Percentiles rank a stretch among this genome's conserved stretches.
These are phyloP conservation scores for Glaciozyma antarctica DNA, from an alignment of 768 basidiomycete species.

Conservation along the genomic window DNA sequence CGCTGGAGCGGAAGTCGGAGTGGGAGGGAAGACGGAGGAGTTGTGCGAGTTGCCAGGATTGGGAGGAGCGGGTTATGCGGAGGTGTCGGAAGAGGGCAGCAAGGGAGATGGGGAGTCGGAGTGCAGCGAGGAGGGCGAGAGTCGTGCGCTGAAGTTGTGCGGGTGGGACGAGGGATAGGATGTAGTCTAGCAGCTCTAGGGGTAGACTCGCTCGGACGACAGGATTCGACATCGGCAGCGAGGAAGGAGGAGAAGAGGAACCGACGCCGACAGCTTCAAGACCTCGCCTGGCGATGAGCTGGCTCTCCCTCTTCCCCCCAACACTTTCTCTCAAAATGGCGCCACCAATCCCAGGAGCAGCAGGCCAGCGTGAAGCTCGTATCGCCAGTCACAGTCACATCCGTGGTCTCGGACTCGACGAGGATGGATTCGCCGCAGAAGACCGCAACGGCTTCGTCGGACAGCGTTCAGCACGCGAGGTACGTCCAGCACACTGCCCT, in stretches of 20 bases:
- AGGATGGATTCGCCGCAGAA: conserved; percentile 65
- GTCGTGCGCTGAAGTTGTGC: conserved; percentile 48
- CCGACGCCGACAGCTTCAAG: no score
- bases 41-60: conserved; percentile 50
- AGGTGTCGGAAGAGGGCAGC: conserved; percentile 55
- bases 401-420: conserved; percentile 80
- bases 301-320: neutral
- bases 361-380: neutral
- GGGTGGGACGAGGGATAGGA: conserved; percentile 50
- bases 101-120: conserved; percentile 54
- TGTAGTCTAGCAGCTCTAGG: conserved; percentile 55
- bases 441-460: conserved; percentile 83
- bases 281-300: no score
- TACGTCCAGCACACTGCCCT: conserved; percentile 35
- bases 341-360: neutral
- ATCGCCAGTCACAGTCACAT: conserved; percentile 89
- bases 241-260: no score
- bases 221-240: no score
- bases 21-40: no score
- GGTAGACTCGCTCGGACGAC: conserved; percentile 43
- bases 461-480: conserved; percentile 82
- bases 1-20: neutral
- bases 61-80: conserved; percentile 47
- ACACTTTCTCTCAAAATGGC: neutral
- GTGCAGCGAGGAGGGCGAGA: conserved; percentile 53